These are phyloP conservation scores for Anthracocystis panici-leucophaei DNA, from an alignment of 1,284 basidiomycete species.

Conservation along the genomic window DNA sequence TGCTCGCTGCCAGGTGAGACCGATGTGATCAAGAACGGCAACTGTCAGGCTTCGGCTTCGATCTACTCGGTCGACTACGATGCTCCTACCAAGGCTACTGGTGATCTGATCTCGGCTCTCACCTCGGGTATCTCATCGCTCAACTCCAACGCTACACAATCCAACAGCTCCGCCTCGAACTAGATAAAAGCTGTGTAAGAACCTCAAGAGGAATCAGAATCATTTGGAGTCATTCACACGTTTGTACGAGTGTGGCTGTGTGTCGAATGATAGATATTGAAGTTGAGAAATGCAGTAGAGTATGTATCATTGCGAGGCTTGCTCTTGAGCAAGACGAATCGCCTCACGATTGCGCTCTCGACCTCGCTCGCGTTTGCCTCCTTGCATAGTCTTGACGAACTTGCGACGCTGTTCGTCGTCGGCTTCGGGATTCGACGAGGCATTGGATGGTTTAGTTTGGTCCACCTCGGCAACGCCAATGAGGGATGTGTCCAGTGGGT, in stretches of 20 bases:
- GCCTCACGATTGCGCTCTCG: conserved; percentile 56
- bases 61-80: conserved; percentile 63
- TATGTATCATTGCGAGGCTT: conserved; percentile 14
- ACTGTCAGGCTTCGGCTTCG: conserved; percentile 53
- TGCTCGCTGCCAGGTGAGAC: conserved; percentile 63
- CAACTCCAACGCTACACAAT: conserved; percentile 20
- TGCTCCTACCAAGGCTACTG: conserved; percentile 40
- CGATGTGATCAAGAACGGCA: conserved; percentile 38
- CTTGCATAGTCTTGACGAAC: conserved; percentile 58
- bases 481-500: conserved; percentile 48
- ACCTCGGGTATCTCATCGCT: conserved; percentile 27
- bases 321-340: conserved; percentile 41
- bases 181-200: background rate
- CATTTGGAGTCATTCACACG: background rate
- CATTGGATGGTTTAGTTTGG: conserved; percentile 26
- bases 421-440: conserved; percentile 21
- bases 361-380: conserved; percentile 56
- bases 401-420: conserved; percentile 45
- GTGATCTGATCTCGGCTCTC: conserved; percentile 12
- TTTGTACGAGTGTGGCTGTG: background rate
- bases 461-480: conserved; percentile 40
- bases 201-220: background rate
- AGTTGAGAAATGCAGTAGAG: background rate
- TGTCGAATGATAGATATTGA: background rate
- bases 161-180: conserved; percentile 4